Conservation (phyloP, 164 flowering plant species). For the Sedum album region DNA sequence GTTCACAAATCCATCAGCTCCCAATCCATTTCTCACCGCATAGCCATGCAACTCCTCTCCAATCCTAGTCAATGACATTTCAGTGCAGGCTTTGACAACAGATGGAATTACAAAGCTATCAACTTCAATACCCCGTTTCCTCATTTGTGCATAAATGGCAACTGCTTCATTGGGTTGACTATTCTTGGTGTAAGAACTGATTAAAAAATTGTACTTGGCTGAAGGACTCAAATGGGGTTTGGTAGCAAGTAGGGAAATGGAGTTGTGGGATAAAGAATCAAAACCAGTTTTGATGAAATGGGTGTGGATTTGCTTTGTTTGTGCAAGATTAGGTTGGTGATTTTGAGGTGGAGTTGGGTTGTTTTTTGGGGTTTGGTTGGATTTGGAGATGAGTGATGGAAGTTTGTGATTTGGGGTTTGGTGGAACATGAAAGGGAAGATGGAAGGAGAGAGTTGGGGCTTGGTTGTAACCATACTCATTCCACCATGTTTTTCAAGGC, state of each 20-base stretch:
- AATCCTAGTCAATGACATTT: slow-evolving; percentile 15
- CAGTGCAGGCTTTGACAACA: slow-evolving; percentile 42
- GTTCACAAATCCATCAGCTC: no score
- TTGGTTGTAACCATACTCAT: no score
- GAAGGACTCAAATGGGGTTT: slow-evolving; percentile 14
- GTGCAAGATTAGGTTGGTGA: no score
- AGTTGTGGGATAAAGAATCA: slow-evolving; percentile 11
- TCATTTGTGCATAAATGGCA: slow-evolving; percentile 32
- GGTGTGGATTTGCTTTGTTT: slow-evolving; percentile 28
- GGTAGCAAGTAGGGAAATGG: slow-evolving; percentile 6
- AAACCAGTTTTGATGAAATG: no score
- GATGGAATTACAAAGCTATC: slow-evolving; percentile 44
- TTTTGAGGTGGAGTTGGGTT: no score
- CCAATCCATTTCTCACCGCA: slow-evolving; percentile 34
- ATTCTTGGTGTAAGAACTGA: no score
- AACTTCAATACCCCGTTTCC: slow-evolving; percentile 20
- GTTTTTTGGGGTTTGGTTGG: slow-evolving; percentile 9
- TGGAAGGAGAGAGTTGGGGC: slow-evolving; percentile 9
- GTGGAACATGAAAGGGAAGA: slow-evolving; percentile 14
- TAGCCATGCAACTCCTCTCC: slow-evolving; percentile 54
- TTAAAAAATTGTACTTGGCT: no score
- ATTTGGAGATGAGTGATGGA: slow-evolving; percentile 7
- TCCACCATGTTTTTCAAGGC: no score
- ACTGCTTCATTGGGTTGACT: slow-evolving; percentile 25
- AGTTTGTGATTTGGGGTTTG: slow-evolving; percentile 15